Base-by-base conservation (phyloP, 176 grass and related monocot genomes). In the Raddia guianensis region DNA sequence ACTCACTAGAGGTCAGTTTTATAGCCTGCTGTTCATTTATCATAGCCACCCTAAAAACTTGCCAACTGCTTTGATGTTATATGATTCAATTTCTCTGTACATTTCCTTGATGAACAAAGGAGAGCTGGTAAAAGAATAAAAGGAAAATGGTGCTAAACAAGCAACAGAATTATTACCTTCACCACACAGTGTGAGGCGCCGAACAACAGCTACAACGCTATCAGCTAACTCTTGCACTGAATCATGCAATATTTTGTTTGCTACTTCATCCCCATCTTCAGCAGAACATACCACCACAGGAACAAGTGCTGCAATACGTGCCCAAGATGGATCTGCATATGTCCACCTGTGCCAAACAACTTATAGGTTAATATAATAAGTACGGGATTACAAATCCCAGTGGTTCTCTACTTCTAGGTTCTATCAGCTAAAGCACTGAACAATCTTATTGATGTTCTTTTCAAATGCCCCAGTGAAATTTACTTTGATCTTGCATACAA, bases 311-410 rank as follows among this genome's bases (percentile, higher is more conserved):
- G 96, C 96, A 90, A 99, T 91, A 51, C 96, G 96, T 50, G 96
- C 96, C 96, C 96, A 99, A 85, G 96, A 95, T 47, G 88, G 52
- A 91, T 99, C 92, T 75, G 96, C 96, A 85, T 99, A 99, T 34
- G 96, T 95, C 96, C 96, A 99, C 34, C 96, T 99, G 68, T 73
- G 49, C 57, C 69, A 76, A 27, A 86, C 34, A 78, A 50, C 53
- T 33, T 50, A 74, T 12, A n/a, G 52, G 21, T 47, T 16, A 57
- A 76, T 18, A 57, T 40, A 65, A 50, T 46, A 76, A 50, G 19
- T 87, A 63, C 14, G 82, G 27, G 4, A 74, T 68, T 74, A n/a
- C n/a, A 68, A 66, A 60, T 49, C 43, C 18, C 62, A 62, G 50
- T 63, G 49, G 33, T 58, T 43, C 14, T 3, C 9, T 57, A 20